These are phyloP conservation scores for Phytopythium montanum DNA, from an alignment of 352 stramenopile species.

Conservation along the genomic window DNA sequence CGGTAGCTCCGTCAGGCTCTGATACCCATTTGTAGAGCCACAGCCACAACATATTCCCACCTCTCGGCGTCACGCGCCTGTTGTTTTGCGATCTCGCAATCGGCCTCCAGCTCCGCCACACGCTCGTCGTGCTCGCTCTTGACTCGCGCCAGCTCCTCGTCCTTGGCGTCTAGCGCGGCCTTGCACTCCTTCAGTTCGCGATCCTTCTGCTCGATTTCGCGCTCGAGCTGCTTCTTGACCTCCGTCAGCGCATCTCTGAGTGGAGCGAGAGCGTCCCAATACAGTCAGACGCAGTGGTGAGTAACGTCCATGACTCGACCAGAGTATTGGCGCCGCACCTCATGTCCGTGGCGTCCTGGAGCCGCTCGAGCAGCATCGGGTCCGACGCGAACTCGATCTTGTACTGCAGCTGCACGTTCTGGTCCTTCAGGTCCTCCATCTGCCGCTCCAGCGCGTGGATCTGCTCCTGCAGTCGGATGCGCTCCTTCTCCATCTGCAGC, in stretches of 20 bases:
- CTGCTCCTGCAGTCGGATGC: conserved; percentile 36
- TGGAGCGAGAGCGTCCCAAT: background rate
- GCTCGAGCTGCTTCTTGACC: conserved; percentile 69
- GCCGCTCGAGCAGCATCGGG: conserved; percentile 74
- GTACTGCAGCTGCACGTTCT: conserved; percentile 84
- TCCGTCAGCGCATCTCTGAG: conserved; percentile 50
- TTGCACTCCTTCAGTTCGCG: conserved; percentile 37
- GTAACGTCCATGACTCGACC: background rate
- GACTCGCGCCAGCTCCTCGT: conserved; percentile 31
- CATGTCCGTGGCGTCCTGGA: conserved; percentile 83
- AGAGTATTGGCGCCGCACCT: conserved; percentile 16
- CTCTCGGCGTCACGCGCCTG: conserved; percentile 26
- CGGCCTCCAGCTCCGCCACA: conserved; percentile 26
- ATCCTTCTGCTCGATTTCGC: conserved; percentile 67
- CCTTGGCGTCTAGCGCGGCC: conserved; percentile 27
- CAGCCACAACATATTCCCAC: background rate
- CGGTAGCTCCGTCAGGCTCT: background rate
- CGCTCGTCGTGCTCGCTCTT: conserved; percentile 36
- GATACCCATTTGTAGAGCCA: background rate
- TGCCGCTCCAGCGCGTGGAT: conserved; percentile 47
- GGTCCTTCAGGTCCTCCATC: conserved; percentile 69
- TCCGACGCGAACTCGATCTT: conserved; percentile 80
- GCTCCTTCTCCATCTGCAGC: conserved; percentile 74
- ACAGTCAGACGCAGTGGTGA: background rate
- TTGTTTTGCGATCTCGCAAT: conserved; percentile 32